A percentile compares a stretch with the other conserved stretches of the same genome.
Evolutionary conservation across 2,329 filamentous ascomycete genomes (phyloP).

Genomic region (Trichoderma asperellum): DNA sequence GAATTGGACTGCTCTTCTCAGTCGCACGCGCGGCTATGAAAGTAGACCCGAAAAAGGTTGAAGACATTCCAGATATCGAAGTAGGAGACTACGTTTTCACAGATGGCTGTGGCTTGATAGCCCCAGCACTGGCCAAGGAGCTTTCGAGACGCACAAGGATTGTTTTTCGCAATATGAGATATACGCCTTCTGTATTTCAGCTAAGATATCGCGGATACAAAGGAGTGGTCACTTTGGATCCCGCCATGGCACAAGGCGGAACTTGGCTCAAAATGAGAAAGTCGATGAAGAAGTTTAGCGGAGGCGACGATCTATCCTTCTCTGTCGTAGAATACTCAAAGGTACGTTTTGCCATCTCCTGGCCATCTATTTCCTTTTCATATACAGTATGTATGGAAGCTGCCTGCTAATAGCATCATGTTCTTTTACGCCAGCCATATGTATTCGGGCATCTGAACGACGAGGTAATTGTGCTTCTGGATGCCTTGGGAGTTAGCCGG

Average conservation of each 20-base stretch:
- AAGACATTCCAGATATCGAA: slow-evolving; percentile 46
- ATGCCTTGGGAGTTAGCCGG: slow-evolving; percentile 42
- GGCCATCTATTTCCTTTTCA: background rate
- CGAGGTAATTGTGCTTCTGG: slow-evolving; percentile 46
- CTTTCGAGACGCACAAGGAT: slow-evolving; percentile 42
- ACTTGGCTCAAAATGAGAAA: slow-evolving; percentile 37
- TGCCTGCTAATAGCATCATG: background rate
- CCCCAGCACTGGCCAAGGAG: slow-evolving; percentile 39
- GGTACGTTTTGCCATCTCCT: slow-evolving; percentile 32
- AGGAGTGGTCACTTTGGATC: slow-evolving; percentile 47
- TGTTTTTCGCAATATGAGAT: slow-evolving; percentile 42
- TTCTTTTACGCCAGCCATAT: slow-evolving; percentile 40
- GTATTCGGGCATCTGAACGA: slow-evolving; percentile 48
- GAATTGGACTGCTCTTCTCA: slow-evolving; percentile 48
- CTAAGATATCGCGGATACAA: slow-evolving; percentile 50
- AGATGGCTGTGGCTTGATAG: slow-evolving; percentile 48
- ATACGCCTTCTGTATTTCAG: slow-evolving; percentile 47
- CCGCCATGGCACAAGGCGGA: slow-evolving; percentile 32
- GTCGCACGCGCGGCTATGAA: slow-evolving; percentile 40
- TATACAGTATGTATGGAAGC: background rate
- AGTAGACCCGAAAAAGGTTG: slow-evolving; percentile 41
- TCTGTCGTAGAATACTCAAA: slow-evolving; percentile 48
- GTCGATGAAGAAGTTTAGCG: slow-evolving; percentile 50
- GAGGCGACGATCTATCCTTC: slow-evolving; percentile 43
- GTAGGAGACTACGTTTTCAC: slow-evolving; percentile 46